These are phyloP conservation scores for Leccinellum albellum DNA, from an alignment of 768 basidiomycete species.

Conservation along the genomic window DNA sequence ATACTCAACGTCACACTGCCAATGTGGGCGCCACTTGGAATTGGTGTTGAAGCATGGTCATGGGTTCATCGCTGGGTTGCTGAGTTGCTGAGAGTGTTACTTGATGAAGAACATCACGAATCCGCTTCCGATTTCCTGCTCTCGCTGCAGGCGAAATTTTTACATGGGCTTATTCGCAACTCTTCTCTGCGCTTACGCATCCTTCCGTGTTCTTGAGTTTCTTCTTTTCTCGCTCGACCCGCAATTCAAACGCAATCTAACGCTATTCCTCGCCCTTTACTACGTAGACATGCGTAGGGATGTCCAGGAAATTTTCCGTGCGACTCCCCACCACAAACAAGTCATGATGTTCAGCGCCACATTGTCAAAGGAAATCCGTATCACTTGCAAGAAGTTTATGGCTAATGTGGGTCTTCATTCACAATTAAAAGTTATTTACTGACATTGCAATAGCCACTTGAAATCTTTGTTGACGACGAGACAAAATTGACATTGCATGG, in stretches of 20 bases:
- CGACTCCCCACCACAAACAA: constrained; percentile 99
- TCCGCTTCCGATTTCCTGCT: constrained; percentile 33
- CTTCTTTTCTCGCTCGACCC: constrained; percentile 47
- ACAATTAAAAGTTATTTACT: neutral
- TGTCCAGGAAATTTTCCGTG: constrained; percentile 99
- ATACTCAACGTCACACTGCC: constrained; percentile 36
- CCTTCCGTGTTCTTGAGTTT: constrained; percentile 40
- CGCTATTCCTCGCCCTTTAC: constrained; percentile 52
- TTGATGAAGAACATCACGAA: constrained; percentile 36
- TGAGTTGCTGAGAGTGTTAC: constrained; percentile 35
- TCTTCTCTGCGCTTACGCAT: constrained; percentile 12
- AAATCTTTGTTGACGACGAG: constrained; percentile 99
- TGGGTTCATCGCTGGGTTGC: constrained; percentile 34
- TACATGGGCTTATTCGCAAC: constrained; percentile 14
- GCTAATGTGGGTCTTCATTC: constrained; percentile 67
- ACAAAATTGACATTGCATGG: constrained; percentile 98
- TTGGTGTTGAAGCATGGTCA: constrained; percentile 37
- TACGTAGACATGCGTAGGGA: constrained; percentile 98
- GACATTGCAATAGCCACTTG: constrained; percentile 69
- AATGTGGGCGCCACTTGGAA: constrained; percentile 38
- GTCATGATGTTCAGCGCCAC: constrained; percentile 99
- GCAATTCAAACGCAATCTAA: constrained; percentile 58
- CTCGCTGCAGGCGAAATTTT: constrained; percentile 23
- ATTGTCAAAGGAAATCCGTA: constrained; percentile 91
- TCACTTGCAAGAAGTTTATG: constrained; percentile 99